phyloP scores from a whole-genome alignment of 2,329 filamentous ascomycete genomes.

The Aspergillus pseudoglaucus region DNA sequence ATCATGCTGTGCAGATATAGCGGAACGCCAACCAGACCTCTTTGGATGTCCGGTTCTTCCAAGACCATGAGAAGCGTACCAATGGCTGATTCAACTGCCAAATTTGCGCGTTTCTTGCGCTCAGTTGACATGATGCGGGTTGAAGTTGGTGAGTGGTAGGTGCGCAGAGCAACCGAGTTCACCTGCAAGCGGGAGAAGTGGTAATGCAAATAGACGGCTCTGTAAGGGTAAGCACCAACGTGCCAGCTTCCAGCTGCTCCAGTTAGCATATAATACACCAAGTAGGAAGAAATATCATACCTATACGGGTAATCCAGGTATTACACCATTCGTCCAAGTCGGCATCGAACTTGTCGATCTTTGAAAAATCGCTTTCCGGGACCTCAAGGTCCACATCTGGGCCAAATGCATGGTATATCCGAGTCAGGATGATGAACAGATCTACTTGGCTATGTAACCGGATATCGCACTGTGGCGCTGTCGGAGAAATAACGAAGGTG shows the following conservation, averaged over 20 bases:
- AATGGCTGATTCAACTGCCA: constrained; percentile 38
- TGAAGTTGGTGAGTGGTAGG: constrained; percentile 35
- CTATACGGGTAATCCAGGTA: constrained; percentile 30
- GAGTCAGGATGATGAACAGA: constrained; percentile 39
- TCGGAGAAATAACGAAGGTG: constrained; percentile 24
- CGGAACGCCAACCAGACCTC: constrained; percentile 38
- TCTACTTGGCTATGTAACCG: constrained; percentile 38
- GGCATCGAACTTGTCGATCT: constrained; percentile 35
- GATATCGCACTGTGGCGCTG: constrained; percentile 28
- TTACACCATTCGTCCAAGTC: constrained; percentile 35
- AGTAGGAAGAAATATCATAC: constrained; percentile 13
- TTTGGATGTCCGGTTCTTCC: constrained; percentile 39
- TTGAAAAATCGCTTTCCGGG: constrained; percentile 33
- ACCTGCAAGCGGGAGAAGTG: constrained; percentile 47
- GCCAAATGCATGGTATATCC: constrained; percentile 39
- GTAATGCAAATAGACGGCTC: constrained; percentile 46
- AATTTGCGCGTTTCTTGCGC: constrained; percentile 39
- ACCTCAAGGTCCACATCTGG: constrained; percentile 39
- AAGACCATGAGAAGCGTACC: constrained; percentile 37
- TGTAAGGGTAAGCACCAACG: constrained; percentile 45
- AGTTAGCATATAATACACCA: neutral
- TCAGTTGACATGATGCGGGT: constrained; percentile 38
- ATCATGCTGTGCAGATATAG: constrained; percentile 44
- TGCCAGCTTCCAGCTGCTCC: constrained; percentile 39
- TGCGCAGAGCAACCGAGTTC: constrained; percentile 45